These are phyloP conservation scores for Candolleomyces eurysporus DNA, from an alignment of 768 basidiomycete species.

Conservation along the genomic window DNA sequence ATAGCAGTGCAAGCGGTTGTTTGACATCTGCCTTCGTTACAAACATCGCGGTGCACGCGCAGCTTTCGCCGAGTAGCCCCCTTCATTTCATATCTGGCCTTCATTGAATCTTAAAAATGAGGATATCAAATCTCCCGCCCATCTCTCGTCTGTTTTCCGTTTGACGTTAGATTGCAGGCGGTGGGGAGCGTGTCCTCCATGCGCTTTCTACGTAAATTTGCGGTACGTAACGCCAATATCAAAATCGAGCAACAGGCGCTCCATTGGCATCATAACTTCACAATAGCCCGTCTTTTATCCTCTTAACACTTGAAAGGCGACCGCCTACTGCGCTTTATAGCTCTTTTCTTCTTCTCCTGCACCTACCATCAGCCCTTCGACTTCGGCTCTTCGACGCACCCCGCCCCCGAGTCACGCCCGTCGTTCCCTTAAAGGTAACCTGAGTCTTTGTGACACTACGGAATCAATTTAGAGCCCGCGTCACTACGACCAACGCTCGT, in stretches of 20 bases:
- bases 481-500: constrained; percentile 4
- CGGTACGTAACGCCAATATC: neutral
- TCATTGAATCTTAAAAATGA: neutral
- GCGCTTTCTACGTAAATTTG: neutral
- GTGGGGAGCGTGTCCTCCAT: neutral
- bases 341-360: neutral
- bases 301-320: neutral
- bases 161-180: neutral
- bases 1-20: constrained; percentile 1
- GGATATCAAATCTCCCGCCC: neutral
- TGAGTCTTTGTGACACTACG: constrained; percentile 5
- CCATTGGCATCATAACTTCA: neutral
- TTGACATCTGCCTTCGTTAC: neutral
- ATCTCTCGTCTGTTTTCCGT: neutral
- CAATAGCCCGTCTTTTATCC: neutral
- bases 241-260: constrained; percentile 1
- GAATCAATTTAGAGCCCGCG: neutral
- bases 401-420: constrained; percentile 6
- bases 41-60: constrained; percentile 4
- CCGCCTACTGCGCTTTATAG: neutral
- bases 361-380: neutral
- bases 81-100: neutral
- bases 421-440: neutral
- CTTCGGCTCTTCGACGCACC: neutral
- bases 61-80: neutral